Evolutionary conservation across 495 filamentous ascomycete genomes (phyloP), one percentile per base, ranked within the genome.

Genomic region (Saxophila tyrrhenica): DNA sequence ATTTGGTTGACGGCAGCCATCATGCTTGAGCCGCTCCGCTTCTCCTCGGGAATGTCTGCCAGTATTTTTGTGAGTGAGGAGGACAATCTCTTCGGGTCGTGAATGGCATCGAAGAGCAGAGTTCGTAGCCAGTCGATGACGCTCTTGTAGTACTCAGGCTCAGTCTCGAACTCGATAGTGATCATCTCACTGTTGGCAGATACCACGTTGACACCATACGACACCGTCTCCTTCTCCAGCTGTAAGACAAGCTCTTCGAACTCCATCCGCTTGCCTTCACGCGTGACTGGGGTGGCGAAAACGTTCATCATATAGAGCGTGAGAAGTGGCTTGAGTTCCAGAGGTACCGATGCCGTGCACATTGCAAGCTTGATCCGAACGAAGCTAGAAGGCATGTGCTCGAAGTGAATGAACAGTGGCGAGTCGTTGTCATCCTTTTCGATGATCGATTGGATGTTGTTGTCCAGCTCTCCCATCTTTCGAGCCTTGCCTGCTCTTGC

Each of bases 401-500:
- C 92, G 61, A 92, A 99, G 69, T 99, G 94, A n/a, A 99, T 76
- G 68, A 95, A 99, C 1, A 95, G 73, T 1, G 90, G 87, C 38
- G 79, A 59, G 47, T 76, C 75, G 2, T 75, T 59, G 9, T 75
- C 73, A 50, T 89, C 82, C 21, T 75, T 72, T 62, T 95, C 86
- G 48, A 98, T 78, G 44, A 83, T 64, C 51, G 81, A 76, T 65
- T 98, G 92, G n/a, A 84, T 74, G 0, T 74, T 62, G 62, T 88
- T 91, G 20, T 82, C 70, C 0, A 78, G 72, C 25, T 62, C 72
- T 9, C 87, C 88, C 54, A 87, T 70, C 54, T 79, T 74, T 52
- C 80, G 72, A 13, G 94, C 94, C 60, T 82, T 69, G 39, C 94
- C 92, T 24, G 89, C 87, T 51, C 89, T 76, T 29, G 89, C 92